Conservation (phyloP, 495 filamentous ascomycete species). For the Penicillium cosmopolitanum region DNA sequence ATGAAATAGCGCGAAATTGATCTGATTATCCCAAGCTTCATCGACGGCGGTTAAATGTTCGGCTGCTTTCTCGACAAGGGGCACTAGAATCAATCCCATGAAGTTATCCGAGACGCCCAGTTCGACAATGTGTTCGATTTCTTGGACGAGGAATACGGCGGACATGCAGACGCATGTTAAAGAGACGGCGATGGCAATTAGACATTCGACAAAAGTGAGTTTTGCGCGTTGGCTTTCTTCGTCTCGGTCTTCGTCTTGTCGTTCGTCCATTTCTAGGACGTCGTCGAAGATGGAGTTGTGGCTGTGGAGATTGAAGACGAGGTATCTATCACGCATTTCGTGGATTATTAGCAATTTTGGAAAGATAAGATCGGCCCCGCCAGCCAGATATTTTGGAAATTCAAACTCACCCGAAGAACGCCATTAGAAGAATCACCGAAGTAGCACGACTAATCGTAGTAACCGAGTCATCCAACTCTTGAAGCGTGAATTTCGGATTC, state of each 20-base stretch:
- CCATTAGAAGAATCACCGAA: slow-evolving; percentile 75
- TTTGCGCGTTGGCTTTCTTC: slow-evolving; percentile 67
- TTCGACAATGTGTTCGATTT: slow-evolving; percentile 77
- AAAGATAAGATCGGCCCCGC: too few species aligned
- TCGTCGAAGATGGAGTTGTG: slow-evolving; percentile 81
- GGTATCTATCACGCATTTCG: slow-evolving; percentile 53
- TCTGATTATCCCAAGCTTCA: slow-evolving; percentile 73
- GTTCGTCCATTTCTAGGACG: slow-evolving; percentile 71
- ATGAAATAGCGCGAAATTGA: slow-evolving; percentile 88
- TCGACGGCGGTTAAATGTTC: slow-evolving; percentile 91
- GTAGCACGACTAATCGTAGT: slow-evolving; percentile 74
- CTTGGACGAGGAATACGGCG: slow-evolving; percentile 77
- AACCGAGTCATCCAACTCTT: slow-evolving; percentile 51
- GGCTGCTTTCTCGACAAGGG: slow-evolving; percentile 87
- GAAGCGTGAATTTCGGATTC: slow-evolving; percentile 32
- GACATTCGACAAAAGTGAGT: slow-evolving; percentile 76
- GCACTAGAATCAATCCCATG: slow-evolving; percentile 72
- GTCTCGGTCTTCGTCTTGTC: slow-evolving; percentile 68
- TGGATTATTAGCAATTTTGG: slow-evolving; percentile 3
- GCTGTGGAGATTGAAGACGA: slow-evolving; percentile 80
- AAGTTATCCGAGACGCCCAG: slow-evolving; percentile 74
- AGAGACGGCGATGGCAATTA: slow-evolving; percentile 67
- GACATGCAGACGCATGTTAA: slow-evolving; percentile 78
- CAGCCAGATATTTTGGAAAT: too few species aligned
- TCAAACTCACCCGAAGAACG: slow-evolving; percentile 61